Conservation (phyloP, 768 basidiomycete genomes). For the Russula earlei region DNA sequence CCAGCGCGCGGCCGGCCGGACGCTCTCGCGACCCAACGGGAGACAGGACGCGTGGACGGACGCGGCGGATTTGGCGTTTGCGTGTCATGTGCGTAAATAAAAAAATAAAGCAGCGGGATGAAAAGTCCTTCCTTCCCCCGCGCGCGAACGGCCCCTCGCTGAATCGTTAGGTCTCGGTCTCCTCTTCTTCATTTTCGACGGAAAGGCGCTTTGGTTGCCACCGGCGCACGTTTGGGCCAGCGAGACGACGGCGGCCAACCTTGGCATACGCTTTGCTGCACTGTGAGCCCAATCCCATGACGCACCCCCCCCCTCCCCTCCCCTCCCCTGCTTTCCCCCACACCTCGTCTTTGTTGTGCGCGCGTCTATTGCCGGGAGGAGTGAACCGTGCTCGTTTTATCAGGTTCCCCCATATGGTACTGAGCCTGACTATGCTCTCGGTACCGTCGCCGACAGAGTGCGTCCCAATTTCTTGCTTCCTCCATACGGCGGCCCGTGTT, state of each 20-base stretch:
- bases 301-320: too few species aligned
- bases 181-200: too few species aligned
- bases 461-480: background rate
- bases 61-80: constrained; percentile 25
- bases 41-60: constrained; percentile 24
- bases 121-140: too few species aligned
- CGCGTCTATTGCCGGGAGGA: background rate
- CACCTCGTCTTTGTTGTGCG: background rate
- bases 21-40: constrained; percentile 18
- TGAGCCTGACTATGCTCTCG: constrained; percentile 14
- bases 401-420: constrained; percentile 19
- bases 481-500: background rate
- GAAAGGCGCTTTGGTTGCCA: constrained; percentile 22
- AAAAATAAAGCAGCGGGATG: too few species aligned
- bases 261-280: constrained; percentile 21
- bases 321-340: too few species aligned
- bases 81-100: constrained; percentile 14
- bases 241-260: constrained; percentile 21
- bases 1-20: constrained; percentile 22
- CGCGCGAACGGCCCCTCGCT: too few species aligned
- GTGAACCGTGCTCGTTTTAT: background rate
- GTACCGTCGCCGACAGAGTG: constrained; percentile 19
- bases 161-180: too few species aligned
- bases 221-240: constrained; percentile 25
- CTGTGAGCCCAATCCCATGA: constrained; percentile 8